phyloP scores from a whole-genome alignment of 768 basidiomycete species.

The Guyanaporus albipodus region DNA sequence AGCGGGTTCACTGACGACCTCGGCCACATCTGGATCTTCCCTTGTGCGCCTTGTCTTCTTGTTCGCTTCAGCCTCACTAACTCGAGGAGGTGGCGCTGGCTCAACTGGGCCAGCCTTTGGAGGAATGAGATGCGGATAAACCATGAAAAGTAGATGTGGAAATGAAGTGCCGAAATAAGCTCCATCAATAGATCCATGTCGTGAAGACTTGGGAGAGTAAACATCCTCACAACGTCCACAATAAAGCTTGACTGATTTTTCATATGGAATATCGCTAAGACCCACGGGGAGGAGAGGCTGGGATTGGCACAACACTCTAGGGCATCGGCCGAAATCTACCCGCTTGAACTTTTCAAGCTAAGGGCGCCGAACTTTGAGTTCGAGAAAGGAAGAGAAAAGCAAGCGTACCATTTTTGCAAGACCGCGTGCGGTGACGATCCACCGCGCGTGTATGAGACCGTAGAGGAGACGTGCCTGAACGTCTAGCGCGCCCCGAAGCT shows the following conservation, averaged over 20 bases:
- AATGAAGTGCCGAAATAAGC: constrained; percentile 99
- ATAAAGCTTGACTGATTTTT: constrained; percentile 98
- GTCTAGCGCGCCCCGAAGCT: constrained; percentile 86
- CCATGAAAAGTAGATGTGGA: constrained; percentile 95
- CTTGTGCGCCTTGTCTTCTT: constrained; percentile 46
- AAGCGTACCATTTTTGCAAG: constrained; percentile 87
- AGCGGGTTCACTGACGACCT: constrained; percentile 59
- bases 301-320: constrained; percentile 90
- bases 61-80: constrained; percentile 26
- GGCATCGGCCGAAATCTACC: constrained; percentile 97
- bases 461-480: constrained; percentile 92
- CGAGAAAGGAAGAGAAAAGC: neutral
- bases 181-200: constrained; percentile 96
- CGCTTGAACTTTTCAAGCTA: constrained; percentile 97
- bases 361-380: constrained; percentile 1
- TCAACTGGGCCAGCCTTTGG: constrained; percentile 63
- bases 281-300: constrained; percentile 97
- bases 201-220: constrained; percentile 94
- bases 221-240: constrained; percentile 99
- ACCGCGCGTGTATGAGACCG: constrained; percentile 93
- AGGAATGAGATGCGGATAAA: constrained; percentile 91
- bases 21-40: constrained; percentile 49
- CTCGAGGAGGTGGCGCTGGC: constrained; percentile 25
- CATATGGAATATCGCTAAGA: constrained; percentile 94
- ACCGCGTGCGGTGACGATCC: constrained; percentile 93